Base-by-base conservation (phyloP, 1,284 basidiomycete species). In the Ustilago cynodontis region DNA sequence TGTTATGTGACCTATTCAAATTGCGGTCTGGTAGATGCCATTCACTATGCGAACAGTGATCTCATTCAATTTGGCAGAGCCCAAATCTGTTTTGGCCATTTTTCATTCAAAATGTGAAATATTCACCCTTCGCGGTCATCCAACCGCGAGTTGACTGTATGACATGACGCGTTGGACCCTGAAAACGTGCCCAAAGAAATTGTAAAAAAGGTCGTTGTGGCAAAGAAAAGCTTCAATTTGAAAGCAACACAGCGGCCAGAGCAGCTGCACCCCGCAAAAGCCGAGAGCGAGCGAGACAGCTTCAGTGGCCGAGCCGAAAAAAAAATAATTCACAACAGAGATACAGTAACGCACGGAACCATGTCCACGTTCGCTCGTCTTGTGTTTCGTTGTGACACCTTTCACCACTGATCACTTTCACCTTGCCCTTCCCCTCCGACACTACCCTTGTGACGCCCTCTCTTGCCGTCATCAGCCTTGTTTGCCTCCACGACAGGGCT, bases 81-180 rank as follows among this genome's bases (percentile, higher is more conserved):
- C n/a, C n/a, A n/a, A n/a, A n/a, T n/a, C n/a, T n/a, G n/a, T n/a
- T n/a, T n/a, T n/a, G n/a, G n/a, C n/a, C n/a, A n/a, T n/a, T n/a
- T n/a, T n/a, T n/a, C n/a, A n/a, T n/a, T n/a, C n/a, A n/a, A n/a
- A n/a, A n/a, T n/a, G n/a, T n/a, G n/a, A n/a, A n/a, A n/a, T n/a
- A n/a, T n/a, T n/a, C n/a, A n/a, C n/a, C n/a, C n/a, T n/a, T n/a
- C n/a, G n/a, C n/a, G n/a, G n/a, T n/a, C n/a, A n/a, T n/a, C n/a
- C n/a, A n/a, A n/a, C n/a, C n/a, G n/a, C n/a, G n/a, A n/a, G n/a
- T n/a, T n/a, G n/a, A n/a, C n/a, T n/a, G n/a, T n/a, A 33, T n/a
- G 22, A 13, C 59, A 59, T 63, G 66, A 69, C 60, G 59, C 55
- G 58, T 35, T 66, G 69, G 63, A 71, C 63, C 63, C 69, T 65